Evolutionary conservation across 75 land plant species (phyloP), one percentile per base, ranked within the genome.

Genomic region (Ceratopteris richardii): DNA sequence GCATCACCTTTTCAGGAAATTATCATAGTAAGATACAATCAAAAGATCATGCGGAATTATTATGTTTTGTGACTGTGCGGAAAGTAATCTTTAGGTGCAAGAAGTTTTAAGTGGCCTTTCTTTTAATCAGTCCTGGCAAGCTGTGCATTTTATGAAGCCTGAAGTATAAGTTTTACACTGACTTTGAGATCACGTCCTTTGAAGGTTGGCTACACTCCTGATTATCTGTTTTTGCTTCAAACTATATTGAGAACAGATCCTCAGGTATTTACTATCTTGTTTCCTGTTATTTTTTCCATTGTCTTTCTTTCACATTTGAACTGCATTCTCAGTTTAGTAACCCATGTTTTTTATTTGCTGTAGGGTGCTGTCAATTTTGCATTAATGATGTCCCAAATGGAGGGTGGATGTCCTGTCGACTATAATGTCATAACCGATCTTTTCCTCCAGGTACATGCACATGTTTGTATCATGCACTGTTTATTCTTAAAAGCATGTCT

Each of bases 341-440:
- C 28, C 2, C 40, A 12, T 18, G 28, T 4, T 17, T 46, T 4
- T 4, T 44, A 11, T 58, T 16, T 42, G 42, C 29, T 59, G 10
- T 80, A 92, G 98, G 98, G 87, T 53, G 98, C 98, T 65, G 98
- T 93, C 7, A 93, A 93, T 65, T 93, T 93, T 77, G 98, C 98
- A 5, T 68, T 93, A 7, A 93, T 93, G 98, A 85, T 93, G 95
- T 88, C 98, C 40, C 95, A 88, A 80, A 83, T 93, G 98, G 98
- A 93, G 40, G 98, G 98, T 44, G 98, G 98, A 12, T 93, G 90
- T 57, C 98, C 98, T 12, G 74, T 93, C 61, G 98, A 93, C 56
- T 93, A 93, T 78, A 93, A 93, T 46, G 79, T 84, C 23, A 93
- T 93, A 31, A 89, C 98, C 22, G 98, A 93, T 78, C 80, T 93